Conservation (phyloP, 306 rosid species). For the Heteromeles arbutifolia region DNA sequence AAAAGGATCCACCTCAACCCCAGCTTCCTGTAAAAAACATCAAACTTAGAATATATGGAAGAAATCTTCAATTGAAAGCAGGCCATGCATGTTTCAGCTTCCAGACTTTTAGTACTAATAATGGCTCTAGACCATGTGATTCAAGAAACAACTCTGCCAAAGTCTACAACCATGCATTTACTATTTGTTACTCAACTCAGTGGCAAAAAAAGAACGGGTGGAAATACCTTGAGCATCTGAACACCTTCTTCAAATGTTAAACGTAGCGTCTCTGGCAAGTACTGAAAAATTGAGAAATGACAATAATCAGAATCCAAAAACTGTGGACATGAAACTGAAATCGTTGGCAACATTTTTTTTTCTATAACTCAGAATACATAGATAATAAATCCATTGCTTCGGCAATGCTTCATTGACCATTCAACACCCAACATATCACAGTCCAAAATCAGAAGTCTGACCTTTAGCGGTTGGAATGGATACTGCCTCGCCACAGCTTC, state of each 20-base stretch:
- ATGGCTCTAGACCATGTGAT: not conserved
- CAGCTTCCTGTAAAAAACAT: conserved; percentile 59
- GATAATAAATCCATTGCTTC: not conserved
- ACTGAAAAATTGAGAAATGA: conserved; percentile 43
- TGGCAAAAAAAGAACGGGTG: not conserved
- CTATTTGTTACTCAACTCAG: not conserved
- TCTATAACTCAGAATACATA: not conserved
- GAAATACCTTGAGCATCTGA: conserved; percentile 78
- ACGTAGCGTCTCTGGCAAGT: conserved; percentile 63
- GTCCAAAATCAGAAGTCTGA: conserved; percentile 5
- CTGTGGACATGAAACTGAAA: not conserved
- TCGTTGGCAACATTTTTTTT: not conserved
- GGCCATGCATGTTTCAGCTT: not conserved
- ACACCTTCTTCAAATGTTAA: conserved; percentile 89
- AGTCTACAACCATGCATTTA: not conserved
- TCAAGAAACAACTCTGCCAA: not conserved
- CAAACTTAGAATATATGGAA: not conserved
- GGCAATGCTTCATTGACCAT: not conserved
- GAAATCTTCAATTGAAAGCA: not conserved
- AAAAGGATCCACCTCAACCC: conserved; percentile 72
- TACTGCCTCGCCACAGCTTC: conserved; percentile 75
- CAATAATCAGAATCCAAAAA: conserved; percentile 21
- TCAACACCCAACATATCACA: not conserved
- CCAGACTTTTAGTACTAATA: not conserved
- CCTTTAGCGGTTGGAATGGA: conserved; percentile 94